Base-by-base conservation (phyloP, 306 rosid species). In the Amphicarpaea edgeworthii region DNA sequence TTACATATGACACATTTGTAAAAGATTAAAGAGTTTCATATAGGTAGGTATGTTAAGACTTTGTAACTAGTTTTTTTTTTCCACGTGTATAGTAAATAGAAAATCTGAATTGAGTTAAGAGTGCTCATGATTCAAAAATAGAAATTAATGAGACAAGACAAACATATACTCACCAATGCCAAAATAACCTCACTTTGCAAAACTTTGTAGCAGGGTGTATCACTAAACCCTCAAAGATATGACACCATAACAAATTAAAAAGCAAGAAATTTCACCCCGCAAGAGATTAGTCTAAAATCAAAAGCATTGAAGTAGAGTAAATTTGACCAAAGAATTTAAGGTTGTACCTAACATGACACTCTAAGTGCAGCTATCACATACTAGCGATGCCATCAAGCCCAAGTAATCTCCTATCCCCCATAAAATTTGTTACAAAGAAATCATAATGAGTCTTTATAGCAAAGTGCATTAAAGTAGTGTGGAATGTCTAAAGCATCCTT, bases 291-390 rank as follows among this genome's bases (percentile, higher is more conserved):
- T 41, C 32, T 32, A 40, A 49, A 55, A 60, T 23, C 26, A 76
- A 51, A 55, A 80, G 61, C 50, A 53, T 24, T 40, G 41, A 53
- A 61, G 49, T 20, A 78, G 65, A 43, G 81, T 83, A 66, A 83
- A 82, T 85, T 85, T 85, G 84, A 76, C 82, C 73, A 76, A 78
- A 61, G 83, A 68, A 83, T 81, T 82, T 76, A 87, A 79, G 55
- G 87, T 61, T 82, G 83, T 61, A 91, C 97, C 97, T 88, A 84
- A 88, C 90, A 32, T 77, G 58, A 34, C 81, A 67, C 71, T 77
- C 82, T 28, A 74, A 74, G 79, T 74, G 86, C 76, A 87, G 57
- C 78, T 80, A 75, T 87, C 86, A 77, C 81, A 47, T 43, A 71
- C 38, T 77, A 78, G 71, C 6, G 51, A 81, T 86, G 89, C 90